Base-by-base conservation (phyloP, 179 eudicot species). In the Heliamphora pulchella region DNA sequence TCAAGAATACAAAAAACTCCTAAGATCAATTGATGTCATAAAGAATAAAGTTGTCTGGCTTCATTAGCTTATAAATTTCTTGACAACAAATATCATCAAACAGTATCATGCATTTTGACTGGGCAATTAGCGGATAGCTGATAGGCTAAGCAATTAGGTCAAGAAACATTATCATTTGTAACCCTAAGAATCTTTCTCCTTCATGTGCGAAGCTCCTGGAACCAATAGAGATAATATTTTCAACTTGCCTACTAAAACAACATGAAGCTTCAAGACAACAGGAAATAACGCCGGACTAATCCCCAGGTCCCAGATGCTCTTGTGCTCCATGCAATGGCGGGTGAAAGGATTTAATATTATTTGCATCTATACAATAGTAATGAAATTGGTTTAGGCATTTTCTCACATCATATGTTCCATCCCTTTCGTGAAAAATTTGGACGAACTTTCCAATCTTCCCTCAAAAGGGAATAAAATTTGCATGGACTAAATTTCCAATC, bases 321-420 rank as follows among this genome's bases (percentile, higher is more conserved):
- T 17, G 3, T 75, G 31, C 66, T 2, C 3, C 41, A 53, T 43
- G 51, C 17, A 41, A 15, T 22, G 2, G 2, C 13, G 39, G 14
- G 9, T 31, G 41, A 75, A 58, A 58, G 48, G 18, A 41, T 43
- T 41, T 2, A 68, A 43, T 68, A 14, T 7, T 55, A 75, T 10
- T 43, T 75, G 44, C 18, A 54, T 53, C 48, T 6, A 39, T 44
- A 22, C 39, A 71, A 48, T 14, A 17, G 9, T 10, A 72, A 1
- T 20, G 76, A 7, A 51, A 72, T 54, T 51, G 76, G 44, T 50
- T 50, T n/a, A 20, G 76, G 17, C 8, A 72, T 72, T 20, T 72
- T 20, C 17, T 22, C 76, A 50, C 76, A 67, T n/a, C n/a, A n/a
- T n/a, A n/a, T n/a, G n/a, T n/a, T n/a, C n/a, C n/a, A n/a, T n/a